phyloP scores from a whole-genome alignment of 345 rosid species.

The Brassica nigra region DNA sequence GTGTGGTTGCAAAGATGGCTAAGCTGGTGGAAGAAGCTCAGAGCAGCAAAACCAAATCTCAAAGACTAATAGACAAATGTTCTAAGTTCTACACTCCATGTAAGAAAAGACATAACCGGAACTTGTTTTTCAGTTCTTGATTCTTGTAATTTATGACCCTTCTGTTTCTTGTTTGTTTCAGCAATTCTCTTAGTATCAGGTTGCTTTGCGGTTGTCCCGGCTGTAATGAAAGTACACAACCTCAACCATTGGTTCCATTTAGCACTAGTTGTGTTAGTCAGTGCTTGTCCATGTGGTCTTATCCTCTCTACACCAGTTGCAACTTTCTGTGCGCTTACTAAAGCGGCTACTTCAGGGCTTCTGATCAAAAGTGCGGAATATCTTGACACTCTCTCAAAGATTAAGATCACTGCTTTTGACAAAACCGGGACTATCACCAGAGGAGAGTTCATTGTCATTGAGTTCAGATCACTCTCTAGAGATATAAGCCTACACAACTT shows the following conservation, averaged over 20 bases:
- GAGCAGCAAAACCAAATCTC: constrained; percentile 69
- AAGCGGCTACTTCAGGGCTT: constrained; percentile 82
- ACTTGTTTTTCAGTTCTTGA: constrained; percentile 13
- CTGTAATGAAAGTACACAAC: constrained; percentile 47
- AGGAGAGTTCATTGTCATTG: constrained; percentile 77
- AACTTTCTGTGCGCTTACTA: constrained; percentile 86
- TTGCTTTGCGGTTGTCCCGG: constrained; percentile 59
- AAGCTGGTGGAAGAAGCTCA: constrained; percentile 99
- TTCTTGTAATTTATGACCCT: not conserved
- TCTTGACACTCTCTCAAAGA: constrained; percentile 76
- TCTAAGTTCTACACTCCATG: constrained; percentile 85
- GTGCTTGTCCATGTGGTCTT: constrained; percentile 95
- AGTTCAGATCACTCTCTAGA: constrained; percentile 53
- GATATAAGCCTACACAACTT: constrained; percentile 53
- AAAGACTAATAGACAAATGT: constrained; percentile 73
- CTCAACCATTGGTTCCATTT: constrained; percentile 64
- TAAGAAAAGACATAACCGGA: constrained; percentile 29
- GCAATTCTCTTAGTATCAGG: constrained; percentile 61
- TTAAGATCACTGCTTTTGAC: constrained; percentile 72
- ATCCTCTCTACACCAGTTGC: constrained; percentile 93
- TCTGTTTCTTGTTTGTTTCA: constrained; percentile 41
- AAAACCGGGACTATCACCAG: constrained; percentile 91
- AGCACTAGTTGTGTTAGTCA: constrained; percentile 82
- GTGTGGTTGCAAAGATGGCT: constrained; percentile 85
- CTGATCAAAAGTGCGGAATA: constrained; percentile 81